These are phyloP conservation scores for Gymnopus androsaceus DNA, from an alignment of 1,284 basidiomycete genomes.

Conservation along the genomic window DNA sequence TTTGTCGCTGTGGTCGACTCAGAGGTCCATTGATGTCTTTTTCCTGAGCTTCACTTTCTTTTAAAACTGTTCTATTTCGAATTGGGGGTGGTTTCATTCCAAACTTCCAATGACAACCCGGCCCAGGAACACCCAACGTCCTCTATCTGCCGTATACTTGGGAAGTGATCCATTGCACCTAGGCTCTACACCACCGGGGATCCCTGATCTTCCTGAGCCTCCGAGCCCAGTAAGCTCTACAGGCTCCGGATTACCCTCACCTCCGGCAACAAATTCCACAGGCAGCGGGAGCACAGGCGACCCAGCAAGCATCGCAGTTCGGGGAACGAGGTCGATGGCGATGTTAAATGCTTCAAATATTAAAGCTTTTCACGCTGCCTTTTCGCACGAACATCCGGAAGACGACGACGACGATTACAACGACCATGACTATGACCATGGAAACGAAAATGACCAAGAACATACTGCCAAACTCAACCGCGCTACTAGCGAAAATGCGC, in stretches of 20 bases:
- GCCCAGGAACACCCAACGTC: conserved; percentile 14
- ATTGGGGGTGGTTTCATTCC: conserved; percentile 1
- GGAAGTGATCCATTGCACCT: conserved; percentile 33
- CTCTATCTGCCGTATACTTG: conserved; percentile 46
- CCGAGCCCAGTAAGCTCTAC: conserved; percentile 57
- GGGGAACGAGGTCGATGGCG: conserved; percentile 23
- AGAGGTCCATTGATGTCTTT: conserved; percentile 8
- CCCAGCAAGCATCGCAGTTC: conserved; percentile 50
- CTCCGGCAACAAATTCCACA: conserved; percentile 78
- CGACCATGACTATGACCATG: conserved; percentile 54
- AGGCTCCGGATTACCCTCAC: conserved; percentile 71
- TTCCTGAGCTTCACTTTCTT: conserved; percentile 1
- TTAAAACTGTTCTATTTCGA: not conserved
- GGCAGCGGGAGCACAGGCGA: conserved; percentile 75
- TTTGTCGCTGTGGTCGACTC: conserved; percentile 18
- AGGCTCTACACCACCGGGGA: conserved; percentile 32
- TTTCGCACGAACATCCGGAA: conserved; percentile 10
- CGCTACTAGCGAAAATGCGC: conserved; percentile 51
- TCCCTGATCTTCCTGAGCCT: conserved; percentile 71
- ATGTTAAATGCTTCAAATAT: conserved; percentile 28
- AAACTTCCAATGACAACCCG: conserved; percentile 15
- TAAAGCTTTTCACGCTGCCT: conserved; percentile 32
- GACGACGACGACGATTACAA: conserved; percentile 34
- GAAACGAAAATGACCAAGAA: conserved; percentile 62
- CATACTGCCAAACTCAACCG: conserved; percentile 62